These are phyloP conservation scores for Fomitiporia mediterranea DNA, from an alignment of 1,284 basidiomycete genomes.

Conservation along the genomic window DNA sequence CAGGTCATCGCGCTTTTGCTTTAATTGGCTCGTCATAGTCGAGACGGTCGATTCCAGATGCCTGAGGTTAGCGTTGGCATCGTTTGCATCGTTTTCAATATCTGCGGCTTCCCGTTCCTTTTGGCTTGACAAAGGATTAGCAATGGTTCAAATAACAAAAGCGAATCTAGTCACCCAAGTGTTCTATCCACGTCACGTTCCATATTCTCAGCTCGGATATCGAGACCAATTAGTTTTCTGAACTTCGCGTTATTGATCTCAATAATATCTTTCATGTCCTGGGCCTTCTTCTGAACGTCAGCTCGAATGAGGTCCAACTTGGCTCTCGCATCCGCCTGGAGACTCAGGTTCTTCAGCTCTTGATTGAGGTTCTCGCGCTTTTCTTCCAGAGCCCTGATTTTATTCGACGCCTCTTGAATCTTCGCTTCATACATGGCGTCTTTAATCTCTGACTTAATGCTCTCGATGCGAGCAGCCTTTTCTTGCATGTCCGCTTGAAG, in stretches of 20 bases:
- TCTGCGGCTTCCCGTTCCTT: conserved; percentile 61
- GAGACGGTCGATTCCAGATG: conserved; percentile 58
- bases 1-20: conserved; percentile 58
- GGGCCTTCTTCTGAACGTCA: conserved; percentile 61
- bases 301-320: conserved; percentile 73
- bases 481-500: conserved; percentile 66
- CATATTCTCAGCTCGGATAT: conserved; percentile 59
- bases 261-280: conserved; percentile 64
- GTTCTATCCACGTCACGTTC: conserved; percentile 65
- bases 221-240: conserved; percentile 55
- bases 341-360: conserved; percentile 72
- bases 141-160: conserved; percentile 8
- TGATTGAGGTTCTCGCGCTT: conserved; percentile 65
- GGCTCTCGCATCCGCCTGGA: conserved; percentile 81
- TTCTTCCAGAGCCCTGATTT: conserved; percentile 62
- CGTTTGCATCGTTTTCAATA: conserved; percentile 46
- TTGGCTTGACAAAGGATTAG: conserved; percentile 39
- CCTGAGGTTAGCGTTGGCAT: conserved; percentile 53
- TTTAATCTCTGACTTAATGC: conserved; percentile 54
- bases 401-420: conserved; percentile 54
- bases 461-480: conserved; percentile 53
- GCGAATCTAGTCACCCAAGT: conserved; percentile 42
- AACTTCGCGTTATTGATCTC: conserved; percentile 58
- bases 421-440: conserved; percentile 66
- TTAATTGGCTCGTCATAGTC: conserved; percentile 55